Percentiles rank a stretch among this genome's conserved stretches.
Conservation (phyloP, 1,284 basidiomycete species). For the Amylostereum areolatum region DNA sequence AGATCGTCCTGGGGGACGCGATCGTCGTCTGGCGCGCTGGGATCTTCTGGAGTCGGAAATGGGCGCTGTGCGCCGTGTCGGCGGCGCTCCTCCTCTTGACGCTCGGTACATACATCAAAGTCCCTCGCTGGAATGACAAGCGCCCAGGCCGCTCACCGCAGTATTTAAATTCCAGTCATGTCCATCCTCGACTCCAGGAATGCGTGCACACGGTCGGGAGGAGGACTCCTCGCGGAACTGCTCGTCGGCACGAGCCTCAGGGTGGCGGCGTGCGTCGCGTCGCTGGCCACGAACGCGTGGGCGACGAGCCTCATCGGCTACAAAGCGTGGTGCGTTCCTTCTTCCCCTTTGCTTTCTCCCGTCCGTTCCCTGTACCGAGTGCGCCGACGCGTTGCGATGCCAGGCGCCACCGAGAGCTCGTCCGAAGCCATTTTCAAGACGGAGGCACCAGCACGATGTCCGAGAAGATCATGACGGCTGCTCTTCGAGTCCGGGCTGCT, state of each 20-base stretch:
- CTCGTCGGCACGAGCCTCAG: not conserved
- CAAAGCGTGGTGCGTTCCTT: not conserved
- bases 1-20: not conserved
- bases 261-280: not conserved
- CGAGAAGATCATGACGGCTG: not conserved
- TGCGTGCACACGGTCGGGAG: no score
- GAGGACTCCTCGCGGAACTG: no score
- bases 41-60: not conserved
- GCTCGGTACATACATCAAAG: no score
- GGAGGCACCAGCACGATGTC: not conserved
- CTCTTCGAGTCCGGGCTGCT: not conserved
- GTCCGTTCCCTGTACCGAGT: no score
- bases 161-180: no score
- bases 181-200: no score
- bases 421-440: not conserved
- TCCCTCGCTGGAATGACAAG: no score
- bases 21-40: not conserved
- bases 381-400: no score
- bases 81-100: no score
- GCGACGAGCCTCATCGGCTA: not conserved
- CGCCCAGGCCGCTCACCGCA: no score
- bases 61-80: not conserved
- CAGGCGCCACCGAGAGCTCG: not conserved
- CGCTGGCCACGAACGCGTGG: not conserved
- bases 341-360: not conserved